Evolutionary conservation across 176 grass and related monocot genomes (phyloP).

Genomic region (Guadua angustifolia): DNA sequence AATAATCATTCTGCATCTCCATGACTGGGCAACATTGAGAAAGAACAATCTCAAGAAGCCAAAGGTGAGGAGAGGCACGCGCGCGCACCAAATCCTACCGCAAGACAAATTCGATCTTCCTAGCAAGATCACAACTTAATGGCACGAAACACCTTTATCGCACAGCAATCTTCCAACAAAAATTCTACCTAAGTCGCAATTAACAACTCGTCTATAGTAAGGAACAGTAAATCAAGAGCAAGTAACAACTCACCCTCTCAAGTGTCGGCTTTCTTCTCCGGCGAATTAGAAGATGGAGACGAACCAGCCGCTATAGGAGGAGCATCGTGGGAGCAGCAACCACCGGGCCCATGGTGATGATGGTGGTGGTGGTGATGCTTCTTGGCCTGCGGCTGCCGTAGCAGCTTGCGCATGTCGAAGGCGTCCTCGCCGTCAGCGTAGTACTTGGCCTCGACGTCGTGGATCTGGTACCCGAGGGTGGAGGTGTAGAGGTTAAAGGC

Average conservation of each 20-base stretch:
- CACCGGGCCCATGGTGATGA: constrained; percentile 56
- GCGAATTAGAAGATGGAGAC: constrained; percentile 31
- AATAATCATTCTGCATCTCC: constrained; percentile 50
- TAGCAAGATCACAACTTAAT: neutral
- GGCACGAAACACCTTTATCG: neutral
- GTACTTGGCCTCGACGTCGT: constrained; percentile 87
- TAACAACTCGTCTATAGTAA: neutral
- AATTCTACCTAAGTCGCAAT: neutral
- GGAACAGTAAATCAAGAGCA: neutral
- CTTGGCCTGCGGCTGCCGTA: constrained; percentile 53
- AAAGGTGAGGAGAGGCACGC: constrained; percentile 75
- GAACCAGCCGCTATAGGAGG: constrained; percentile 28
- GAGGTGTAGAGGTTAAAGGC: constrained; percentile 90
- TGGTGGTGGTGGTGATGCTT: constrained; percentile 67
- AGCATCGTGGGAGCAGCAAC: constrained; percentile 69
- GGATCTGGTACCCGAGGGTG: constrained; percentile 83
- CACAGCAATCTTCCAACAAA: neutral
- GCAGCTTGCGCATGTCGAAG: constrained; percentile 71
- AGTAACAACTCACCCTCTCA: constrained; percentile 36
- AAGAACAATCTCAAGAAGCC: constrained; percentile 65
- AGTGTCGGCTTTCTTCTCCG: constrained; percentile 48
- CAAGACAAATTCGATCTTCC: neutral
- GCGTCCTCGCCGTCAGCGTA: constrained; percentile 93
- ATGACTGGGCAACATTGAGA: constrained; percentile 82
- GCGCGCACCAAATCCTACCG: neutral